Evolutionary conservation across 139 green algal species (phyloP), one percentile per base, ranked within the genome.

Genomic region (Astrephomene gubernaculifera): DNA sequence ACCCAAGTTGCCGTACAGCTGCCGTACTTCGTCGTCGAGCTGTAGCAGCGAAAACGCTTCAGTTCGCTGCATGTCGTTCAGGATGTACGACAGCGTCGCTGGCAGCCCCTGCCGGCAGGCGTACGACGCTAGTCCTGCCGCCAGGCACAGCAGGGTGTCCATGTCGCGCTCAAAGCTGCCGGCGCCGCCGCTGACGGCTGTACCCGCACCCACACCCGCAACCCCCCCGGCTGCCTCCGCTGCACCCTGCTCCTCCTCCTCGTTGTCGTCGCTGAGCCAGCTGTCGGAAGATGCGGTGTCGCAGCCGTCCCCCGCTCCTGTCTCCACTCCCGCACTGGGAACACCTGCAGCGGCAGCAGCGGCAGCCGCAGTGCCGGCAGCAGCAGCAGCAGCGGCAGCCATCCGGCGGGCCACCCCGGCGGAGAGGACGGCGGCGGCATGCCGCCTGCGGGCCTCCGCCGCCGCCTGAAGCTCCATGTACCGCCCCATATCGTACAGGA

Each of bases 401-500:
- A 5, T 24, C 6, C n/a, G 10, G 63, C 35, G 8, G 67, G 22
- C 35, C 67, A 52, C 33, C 17, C 33, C 67, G 33, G 14, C 67
- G 35, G 31, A 33, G 19, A 52, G n/a, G n/a, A n/a, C n/a, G n/a
- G n/a, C n/a, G n/a, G n/a, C n/a, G n/a, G n/a, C n/a, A n/a, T n/a
- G n/a, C n/a, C n/a, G n/a, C n/a, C n/a, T n/a, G n/a, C n/a, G n/a
- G n/a, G n/a, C 38, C 69, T 25, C 39, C 69, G 31, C 14, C 69
- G 3, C 7, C 29, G 71, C 27, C 27, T 27, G 2, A 29, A 80
- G 72, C 44, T 49, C 31, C 35, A 80, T 12, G 35, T 70, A 81
- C n/a, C 33, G 27, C 19, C 73, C 73, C 52, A 81, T 25, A 33
- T 81, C 73, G 73, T 81, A 81, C 36, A 81, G 24, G 27, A 81